A percentile compares a stretch with the other conserved stretches of the same genome.
Conservation (phyloP, 495 filamentous ascomycete species). For the Cercophora sp. region DNA sequence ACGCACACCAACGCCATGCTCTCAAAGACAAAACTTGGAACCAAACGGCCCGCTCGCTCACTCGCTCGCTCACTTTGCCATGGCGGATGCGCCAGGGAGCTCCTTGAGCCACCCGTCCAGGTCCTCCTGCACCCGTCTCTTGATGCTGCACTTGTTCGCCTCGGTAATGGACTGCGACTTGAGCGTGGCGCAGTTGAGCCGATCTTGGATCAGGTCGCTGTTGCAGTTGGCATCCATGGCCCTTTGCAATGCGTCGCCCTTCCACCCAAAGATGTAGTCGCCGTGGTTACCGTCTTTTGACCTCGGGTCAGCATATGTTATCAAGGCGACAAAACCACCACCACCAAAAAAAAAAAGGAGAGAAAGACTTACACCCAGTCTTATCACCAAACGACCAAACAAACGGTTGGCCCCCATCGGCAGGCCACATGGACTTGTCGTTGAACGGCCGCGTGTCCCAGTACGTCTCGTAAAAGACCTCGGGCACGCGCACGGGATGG, state of each 20-base stretch:
- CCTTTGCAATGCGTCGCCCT: constrained; percentile 33
- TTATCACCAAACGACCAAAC: constrained; percentile 43
- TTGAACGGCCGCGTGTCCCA: constrained; percentile 40
- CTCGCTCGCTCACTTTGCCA: too few relatives aligned
- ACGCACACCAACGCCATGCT: too few relatives aligned
- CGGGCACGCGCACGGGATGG: constrained; percentile 32
- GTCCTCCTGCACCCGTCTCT: constrained; percentile 30
- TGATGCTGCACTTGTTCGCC: constrained; percentile 31
- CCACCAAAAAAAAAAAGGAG: too few relatives aligned
- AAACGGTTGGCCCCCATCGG: constrained; percentile 42
- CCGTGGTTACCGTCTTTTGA: not conserved
- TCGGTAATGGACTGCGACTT: constrained; percentile 31
- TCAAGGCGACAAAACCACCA: too few relatives aligned
- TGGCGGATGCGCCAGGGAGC: constrained; percentile 7
- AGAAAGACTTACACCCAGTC: too few relatives aligned
- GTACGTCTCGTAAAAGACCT: constrained; percentile 41
- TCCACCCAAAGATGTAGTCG: constrained; percentile 13
- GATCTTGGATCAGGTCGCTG: constrained; percentile 25
- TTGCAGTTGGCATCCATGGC: constrained; percentile 40
- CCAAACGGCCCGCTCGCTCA: too few relatives aligned
- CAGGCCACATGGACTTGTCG: constrained; percentile 36
- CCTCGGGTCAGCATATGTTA: not conserved
- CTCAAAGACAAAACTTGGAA: too few relatives aligned
- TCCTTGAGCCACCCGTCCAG: constrained; percentile 30
- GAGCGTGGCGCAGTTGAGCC: constrained; percentile 25